Evolutionary conservation across 345 rosid genomes (phyloP), one percentile per base, ranked within the genome.

Genomic region (Ceriops zippeliana): DNA sequence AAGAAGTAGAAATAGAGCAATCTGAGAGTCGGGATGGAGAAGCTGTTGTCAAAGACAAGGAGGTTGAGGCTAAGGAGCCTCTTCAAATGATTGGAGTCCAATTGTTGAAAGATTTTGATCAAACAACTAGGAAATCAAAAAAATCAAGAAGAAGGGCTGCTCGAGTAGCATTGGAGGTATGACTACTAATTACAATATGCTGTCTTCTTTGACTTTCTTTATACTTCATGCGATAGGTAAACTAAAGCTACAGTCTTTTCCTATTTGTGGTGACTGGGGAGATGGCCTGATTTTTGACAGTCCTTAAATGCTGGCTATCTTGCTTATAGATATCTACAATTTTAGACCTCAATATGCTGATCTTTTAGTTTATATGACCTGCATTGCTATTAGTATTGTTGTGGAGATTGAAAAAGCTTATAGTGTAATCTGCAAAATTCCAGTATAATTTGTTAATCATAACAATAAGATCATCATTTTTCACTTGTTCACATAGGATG

Each of bases 71-170:
- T 30, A 89, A 91, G 84, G 86, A 77, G 64, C 90, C 91, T 67
- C 92, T 88, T 74, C 96, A 91, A 72, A 93, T 91, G 97, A 85
- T 93, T 67, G 98, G 98, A 63, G 90, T 89, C 53, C 98, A 93
- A 68, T 81, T 93, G 75, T 81, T 93, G 83, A 90, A 90, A 80
- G 98, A 91, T 75, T 80, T 87, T 27, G 91, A 84, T 69, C 86
- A 87, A 78, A 75, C 75, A 70, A 75, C 64, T 46, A 68, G 83
- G 52, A 58, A 65, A 61, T 79, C 90, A 60, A 87, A 85, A 79
- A 88, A 87, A 84, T 83, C 92, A 0, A 80, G 84, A 73, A 86
- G 82, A 78, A 90, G 83, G 67, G 75, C 71, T 28, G 75, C 90
- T 66, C 90, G 86, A 67, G 82, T 74, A 75, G 75, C 85, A 46